Base-by-base conservation (phyloP, 2,329 filamentous ascomycete species). In the Fusarium sp. region DNA sequence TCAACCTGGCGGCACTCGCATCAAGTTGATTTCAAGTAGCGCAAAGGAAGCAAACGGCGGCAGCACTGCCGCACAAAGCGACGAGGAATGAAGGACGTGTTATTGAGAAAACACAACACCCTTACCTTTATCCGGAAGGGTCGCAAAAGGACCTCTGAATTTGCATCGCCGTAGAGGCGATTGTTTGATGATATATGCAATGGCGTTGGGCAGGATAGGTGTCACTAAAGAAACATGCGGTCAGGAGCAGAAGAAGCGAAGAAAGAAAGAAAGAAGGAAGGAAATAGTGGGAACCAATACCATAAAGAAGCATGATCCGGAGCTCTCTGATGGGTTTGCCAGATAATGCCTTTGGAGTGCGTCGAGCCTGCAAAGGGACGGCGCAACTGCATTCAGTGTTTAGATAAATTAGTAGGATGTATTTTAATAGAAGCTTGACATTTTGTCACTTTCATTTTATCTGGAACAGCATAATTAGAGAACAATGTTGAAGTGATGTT, bases 21-120 rank as follows among this genome's bases (percentile, higher is more conserved):
- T 95, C 80, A 94, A 91, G 82, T 84, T 95, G 66, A 91, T 84
- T 46, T 82, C 81, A 41, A 82, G 77, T 62, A 72, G 78, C 45
- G 74, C 78, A 11, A 79, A 77, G 54, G 80, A 81, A 56, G 73
- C 75, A 26, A 83, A 82, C 19, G 77, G 81, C 21, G 77, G 75
- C 23, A 82, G 78, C 66, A 79, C 80, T 51, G 76, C 79, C 9
- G 77, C 78, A 55, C 84, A 84, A 73, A 88, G 86, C 75, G 86
- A 89, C 67, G 84, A 87, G 64, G 86, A 89, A 51, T 85, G 73
- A 78, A 55, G 56, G 43, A 52, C 41, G 58, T 51, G 41, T 28
- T 52, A 28, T 56, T 59, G 46, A 50, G 37, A 34, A 55, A 42
- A 26, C 50, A 26, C 34, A 16, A 46, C 23, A 34, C 52, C 58